Percentiles rank a stretch among this genome's conserved stretches.
phyloP scores from a whole-genome alignment of 306 rosid genomes.

The Acacia melanoxylon region DNA sequence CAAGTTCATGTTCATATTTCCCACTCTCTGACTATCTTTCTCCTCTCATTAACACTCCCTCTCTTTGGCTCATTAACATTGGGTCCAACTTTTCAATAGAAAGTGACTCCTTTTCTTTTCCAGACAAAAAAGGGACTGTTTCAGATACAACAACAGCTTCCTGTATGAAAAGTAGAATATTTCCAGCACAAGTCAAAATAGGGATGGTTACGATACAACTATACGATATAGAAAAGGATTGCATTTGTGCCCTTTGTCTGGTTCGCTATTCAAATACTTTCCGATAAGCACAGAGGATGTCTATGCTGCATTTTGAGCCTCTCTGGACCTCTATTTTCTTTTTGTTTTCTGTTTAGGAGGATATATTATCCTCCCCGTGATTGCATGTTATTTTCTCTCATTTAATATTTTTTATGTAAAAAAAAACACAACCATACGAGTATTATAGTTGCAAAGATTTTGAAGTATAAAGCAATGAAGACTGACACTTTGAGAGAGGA shows the following conservation, averaged over 20 bases:
- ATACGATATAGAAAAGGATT: background rate
- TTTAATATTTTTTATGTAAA: background rate
- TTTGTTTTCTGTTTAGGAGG: background rate
- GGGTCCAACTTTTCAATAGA: background rate
- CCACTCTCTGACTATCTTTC: background rate
- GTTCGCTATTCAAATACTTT: background rate
- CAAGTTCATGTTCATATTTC: background rate
- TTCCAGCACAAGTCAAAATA: background rate
- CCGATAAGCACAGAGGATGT: background rate
- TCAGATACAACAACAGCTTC: background rate
- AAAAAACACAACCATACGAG: background rate
- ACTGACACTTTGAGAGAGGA: slow-evolving; percentile 14
- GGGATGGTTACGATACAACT: background rate
- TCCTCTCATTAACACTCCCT: background rate
- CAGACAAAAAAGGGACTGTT: background rate
- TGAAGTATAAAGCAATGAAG: background rate
- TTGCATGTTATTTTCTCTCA: background rate
- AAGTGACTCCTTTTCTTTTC: background rate
- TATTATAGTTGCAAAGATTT: background rate
- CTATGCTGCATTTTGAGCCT: background rate
- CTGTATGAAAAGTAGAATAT: background rate
- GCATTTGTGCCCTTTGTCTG: background rate
- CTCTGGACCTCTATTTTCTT: background rate
- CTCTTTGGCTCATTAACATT: background rate
- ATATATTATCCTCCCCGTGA: background rate